phyloP scores from a whole-genome alignment of 2,329 filamentous ascomycete genomes.

The Ophiocordyceps sinensis region DNA sequence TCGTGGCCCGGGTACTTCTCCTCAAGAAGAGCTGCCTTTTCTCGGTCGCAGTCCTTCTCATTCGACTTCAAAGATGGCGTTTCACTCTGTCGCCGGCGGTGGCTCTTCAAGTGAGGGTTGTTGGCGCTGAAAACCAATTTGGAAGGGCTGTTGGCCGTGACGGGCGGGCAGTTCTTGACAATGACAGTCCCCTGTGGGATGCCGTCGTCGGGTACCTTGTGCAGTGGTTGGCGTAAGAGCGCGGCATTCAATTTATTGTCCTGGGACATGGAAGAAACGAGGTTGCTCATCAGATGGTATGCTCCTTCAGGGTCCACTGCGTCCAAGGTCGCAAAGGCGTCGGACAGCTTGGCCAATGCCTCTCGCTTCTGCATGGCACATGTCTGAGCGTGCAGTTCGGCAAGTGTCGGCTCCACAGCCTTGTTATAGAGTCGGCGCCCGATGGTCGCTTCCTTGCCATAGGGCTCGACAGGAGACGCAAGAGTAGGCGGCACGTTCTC shows the following conservation, averaged over 20 bases:
- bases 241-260: conserved; percentile 49
- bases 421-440: conserved; percentile 72
- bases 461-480: conserved; percentile 34
- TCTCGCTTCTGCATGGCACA: conserved; percentile 56
- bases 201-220: conserved; percentile 26
- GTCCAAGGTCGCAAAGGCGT: conserved; percentile 76
- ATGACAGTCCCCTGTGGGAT: conserved; percentile 42
- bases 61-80: conserved; percentile 19
- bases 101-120: conserved; percentile 74
- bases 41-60: conserved; percentile 31
- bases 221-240: conserved; percentile 26
- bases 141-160: conserved; percentile 25
- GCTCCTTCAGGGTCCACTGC: conserved; percentile 81
- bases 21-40: conserved; percentile 32
- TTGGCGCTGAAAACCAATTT: conserved; percentile 68
- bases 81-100: conserved; percentile 49
- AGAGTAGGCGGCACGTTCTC: conserved; percentile 48
- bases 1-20: conserved; percentile 40
- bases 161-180: conserved; percentile 35
- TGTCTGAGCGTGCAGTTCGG: conserved; percentile 76
- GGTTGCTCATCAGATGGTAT: conserved; percentile 66
- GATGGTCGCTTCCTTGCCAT: conserved; percentile 68
- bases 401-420: conserved; percentile 67
- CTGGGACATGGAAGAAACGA: conserved; percentile 58
- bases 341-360: conserved; percentile 66